Percentiles rank a stretch among this genome's conserved stretches.
phyloP scores from a whole-genome alignment of 805 yeast species.

The Hanseniaspora valbyensis region DNA sequence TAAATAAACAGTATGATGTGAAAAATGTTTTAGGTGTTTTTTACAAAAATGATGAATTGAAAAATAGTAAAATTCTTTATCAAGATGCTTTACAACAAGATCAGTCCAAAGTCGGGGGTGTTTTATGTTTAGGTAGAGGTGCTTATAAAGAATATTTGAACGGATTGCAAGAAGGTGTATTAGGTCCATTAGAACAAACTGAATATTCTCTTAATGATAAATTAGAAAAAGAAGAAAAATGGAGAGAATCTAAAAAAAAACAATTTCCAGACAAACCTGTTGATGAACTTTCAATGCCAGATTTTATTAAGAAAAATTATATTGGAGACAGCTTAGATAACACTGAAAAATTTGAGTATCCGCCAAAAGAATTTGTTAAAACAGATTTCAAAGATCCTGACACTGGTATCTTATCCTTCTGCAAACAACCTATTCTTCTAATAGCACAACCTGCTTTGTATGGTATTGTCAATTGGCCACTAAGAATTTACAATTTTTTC shows the following conservation, averaged over 20 bases:
- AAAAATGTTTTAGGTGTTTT: constrained; percentile 51
- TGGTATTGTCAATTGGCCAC: constrained; percentile 70
- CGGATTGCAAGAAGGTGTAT: constrained; percentile 88
- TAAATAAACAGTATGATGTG: constrained; percentile 32
- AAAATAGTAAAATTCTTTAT: constrained; percentile 24
- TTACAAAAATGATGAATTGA: constrained; percentile 25
- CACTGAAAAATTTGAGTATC: constrained; percentile 31
- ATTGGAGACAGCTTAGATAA: constrained; percentile 50
- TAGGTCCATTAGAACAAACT: constrained; percentile 73
- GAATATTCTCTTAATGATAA: constrained; percentile 3
- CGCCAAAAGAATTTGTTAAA: constrained; percentile 48
- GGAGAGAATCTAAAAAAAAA: constrained; percentile 20
- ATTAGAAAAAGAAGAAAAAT: constrained; percentile 19
- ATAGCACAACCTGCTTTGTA: constrained; percentile 64
- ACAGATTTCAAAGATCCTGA: constrained; percentile 26
- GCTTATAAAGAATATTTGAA: constrained; percentile 83
- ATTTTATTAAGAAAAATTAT: constrained; percentile 52
- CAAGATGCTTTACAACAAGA: constrained; percentile 34
- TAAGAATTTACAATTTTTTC: constrained; percentile 67
- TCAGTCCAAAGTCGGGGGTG: constrained; percentile 60
- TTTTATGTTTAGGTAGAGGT: constrained; percentile 87
- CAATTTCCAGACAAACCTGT: constrained; percentile 17
- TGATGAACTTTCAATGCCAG: constrained; percentile 23
- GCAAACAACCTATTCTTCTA: constrained; percentile 68
- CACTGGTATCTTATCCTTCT: constrained; percentile 41